Percentiles rank a stretch among this genome's conserved stretches.
Evolutionary conservation across 805 yeast species (phyloP).

Genomic region (Saccharomycopsis selenospora): DNA sequence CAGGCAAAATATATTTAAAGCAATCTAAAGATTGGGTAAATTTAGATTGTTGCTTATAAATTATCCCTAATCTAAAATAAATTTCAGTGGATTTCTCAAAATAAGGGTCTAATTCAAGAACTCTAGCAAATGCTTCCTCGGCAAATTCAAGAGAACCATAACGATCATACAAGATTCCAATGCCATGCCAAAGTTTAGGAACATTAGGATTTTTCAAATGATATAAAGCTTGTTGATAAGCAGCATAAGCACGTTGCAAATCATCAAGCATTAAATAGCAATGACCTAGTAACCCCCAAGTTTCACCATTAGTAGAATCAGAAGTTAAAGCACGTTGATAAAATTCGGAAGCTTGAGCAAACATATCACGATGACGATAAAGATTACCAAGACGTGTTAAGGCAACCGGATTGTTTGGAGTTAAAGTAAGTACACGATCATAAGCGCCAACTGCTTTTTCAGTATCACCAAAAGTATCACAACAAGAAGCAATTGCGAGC

Average conservation of each 20-base stretch:
- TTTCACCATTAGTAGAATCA: constrained; percentile 85
- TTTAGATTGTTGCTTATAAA: constrained; percentile 91
- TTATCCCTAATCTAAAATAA: constrained; percentile 91
- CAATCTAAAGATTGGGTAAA: constrained; percentile 85
- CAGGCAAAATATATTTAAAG: constrained; percentile 80
- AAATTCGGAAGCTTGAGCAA: constrained; percentile 89
- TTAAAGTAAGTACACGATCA: constrained; percentile 78
- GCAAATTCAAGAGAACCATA: constrained; percentile 96
- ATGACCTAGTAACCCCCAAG: constrained; percentile 96
- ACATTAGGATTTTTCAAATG: constrained; percentile 89
- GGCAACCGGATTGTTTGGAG: constrained; percentile 81
- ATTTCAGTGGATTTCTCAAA: constrained; percentile 96
- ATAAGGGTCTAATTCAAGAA: constrained; percentile 89
- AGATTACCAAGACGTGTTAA: constrained; percentile 81
- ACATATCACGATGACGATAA: constrained; percentile 82
- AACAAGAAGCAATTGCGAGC: constrained; percentile 64
- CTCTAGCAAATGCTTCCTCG: constrained; percentile 96
- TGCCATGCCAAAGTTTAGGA: constrained; percentile 98
- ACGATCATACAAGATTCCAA: constrained; percentile 91
- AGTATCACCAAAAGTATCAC: constrained; percentile 74
- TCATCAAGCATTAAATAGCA: constrained; percentile 97
- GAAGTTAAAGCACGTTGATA: constrained; percentile 80
- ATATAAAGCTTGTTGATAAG: constrained; percentile 92
- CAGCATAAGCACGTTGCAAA: constrained; percentile 88
- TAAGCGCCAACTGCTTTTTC: constrained; percentile 86